A percentile compares a stretch with the other conserved stretches of the same genome.
Evolutionary conservation across 1,284 basidiomycete species (phyloP).

Genomic region (Malassezia japonica): DNA sequence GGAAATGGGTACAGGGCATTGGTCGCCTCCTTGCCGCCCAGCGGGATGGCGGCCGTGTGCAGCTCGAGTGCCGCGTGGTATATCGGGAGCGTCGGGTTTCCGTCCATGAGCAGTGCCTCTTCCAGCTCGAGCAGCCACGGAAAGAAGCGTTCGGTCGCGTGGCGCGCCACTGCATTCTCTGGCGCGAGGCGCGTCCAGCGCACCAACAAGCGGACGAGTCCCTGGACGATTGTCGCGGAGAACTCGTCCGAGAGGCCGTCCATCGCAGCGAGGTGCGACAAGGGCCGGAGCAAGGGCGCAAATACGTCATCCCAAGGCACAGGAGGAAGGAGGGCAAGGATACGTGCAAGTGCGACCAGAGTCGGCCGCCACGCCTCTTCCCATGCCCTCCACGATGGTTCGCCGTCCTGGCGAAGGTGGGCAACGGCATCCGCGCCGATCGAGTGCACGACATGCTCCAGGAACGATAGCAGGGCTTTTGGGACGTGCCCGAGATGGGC

Average conservation of each 20-base stretch:
- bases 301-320: slow-evolving; percentile 3
- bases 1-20: slow-evolving; percentile 9
- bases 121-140: slow-evolving; percentile 12
- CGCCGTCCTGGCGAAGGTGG: background rate
- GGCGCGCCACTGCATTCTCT: background rate
- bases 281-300: slow-evolving; percentile 7
- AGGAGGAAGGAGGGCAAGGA: background rate
- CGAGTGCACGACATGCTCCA: slow-evolving; percentile 17
- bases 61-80: slow-evolving; percentile 7
- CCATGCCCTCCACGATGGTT: background rate
- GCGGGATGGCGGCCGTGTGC: background rate
- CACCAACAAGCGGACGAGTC: background rate
- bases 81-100: slow-evolving; percentile 7
- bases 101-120: slow-evolving; percentile 11
- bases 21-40: background rate
- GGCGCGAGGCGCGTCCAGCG: background rate
- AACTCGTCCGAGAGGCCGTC: slow-evolving; percentile 15
- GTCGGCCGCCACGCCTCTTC: slow-evolving; percentile 11
- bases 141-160: background rate
- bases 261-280: slow-evolving; percentile 14
- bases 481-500: background rate
- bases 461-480: background rate
- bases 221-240: slow-evolving; percentile 3
- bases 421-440: slow-evolving; percentile 7
- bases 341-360: background rate